These are phyloP conservation scores for Pseudonitzschia delicatissima DNA, from an alignment of 108 stramenopile genomes.

Conservation along the genomic window DNA sequence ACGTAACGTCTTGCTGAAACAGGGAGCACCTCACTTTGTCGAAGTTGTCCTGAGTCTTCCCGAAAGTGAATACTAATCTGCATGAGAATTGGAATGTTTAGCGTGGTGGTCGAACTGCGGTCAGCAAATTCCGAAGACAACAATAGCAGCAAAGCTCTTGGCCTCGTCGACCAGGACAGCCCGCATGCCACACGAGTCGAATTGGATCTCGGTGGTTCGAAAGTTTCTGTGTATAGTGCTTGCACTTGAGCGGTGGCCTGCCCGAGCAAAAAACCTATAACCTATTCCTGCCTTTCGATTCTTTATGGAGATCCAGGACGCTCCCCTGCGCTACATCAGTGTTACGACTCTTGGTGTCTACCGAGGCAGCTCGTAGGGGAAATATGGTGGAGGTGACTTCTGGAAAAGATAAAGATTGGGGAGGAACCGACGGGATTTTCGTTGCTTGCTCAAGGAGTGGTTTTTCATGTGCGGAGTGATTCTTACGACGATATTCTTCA, in stretches of 20 bases:
- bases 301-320: slow-evolving; percentile 51
- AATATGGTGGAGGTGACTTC: slow-evolving; percentile 53
- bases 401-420: slow-evolving; percentile 62
- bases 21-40: slow-evolving; percentile 55
- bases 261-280: too few relatives aligned
- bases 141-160: slow-evolving; percentile 32
- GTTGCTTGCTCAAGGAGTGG: slow-evolving; percentile 56
- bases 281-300: slow-evolving; percentile 66
- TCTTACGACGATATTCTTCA: slow-evolving; percentile 48
- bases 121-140: slow-evolving; percentile 27
- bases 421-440: slow-evolving; percentile 66
- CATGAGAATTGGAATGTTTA: slow-evolving; percentile 57
- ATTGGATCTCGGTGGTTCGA: slow-evolving; percentile 49
- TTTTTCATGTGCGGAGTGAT: slow-evolving; percentile 57
- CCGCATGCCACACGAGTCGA: slow-evolving; percentile 72
- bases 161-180: slow-evolving; percentile 63
- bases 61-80: slow-evolving; percentile 55
- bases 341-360: slow-evolving; percentile 25
- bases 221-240: slow-evolving; percentile 56
- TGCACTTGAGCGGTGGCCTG: too few relatives aligned
- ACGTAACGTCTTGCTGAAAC: slow-evolving; percentile 36
- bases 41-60: slow-evolving; percentile 66
- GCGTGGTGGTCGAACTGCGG: slow-evolving; percentile 48
- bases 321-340: slow-evolving; percentile 46
- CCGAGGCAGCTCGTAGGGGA: slow-evolving; percentile 15